Conservation (phyloP, 768 basidiomycete genomes). For the Megacollybia marginata region DNA sequence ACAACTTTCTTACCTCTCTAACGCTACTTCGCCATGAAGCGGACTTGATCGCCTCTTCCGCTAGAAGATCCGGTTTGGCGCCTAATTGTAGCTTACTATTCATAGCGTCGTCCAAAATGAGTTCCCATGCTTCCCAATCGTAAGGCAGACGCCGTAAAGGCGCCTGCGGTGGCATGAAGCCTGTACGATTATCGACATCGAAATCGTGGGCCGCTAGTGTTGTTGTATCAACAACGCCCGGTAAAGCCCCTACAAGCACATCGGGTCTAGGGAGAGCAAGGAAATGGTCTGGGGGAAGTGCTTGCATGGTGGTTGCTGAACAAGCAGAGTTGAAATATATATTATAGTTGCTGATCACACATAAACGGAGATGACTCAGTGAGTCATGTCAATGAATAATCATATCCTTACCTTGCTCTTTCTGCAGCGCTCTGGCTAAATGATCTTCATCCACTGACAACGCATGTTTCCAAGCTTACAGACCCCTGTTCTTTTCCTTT, state of each 20-base stretch:
- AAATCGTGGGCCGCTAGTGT: conserved; percentile 82
- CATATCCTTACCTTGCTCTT: too few relatives aligned
- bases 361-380: too few relatives aligned
- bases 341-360: too few relatives aligned
- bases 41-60: conserved; percentile 31
- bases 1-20: conserved; percentile 31
- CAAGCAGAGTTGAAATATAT: too few relatives aligned
- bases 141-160: conserved; percentile 57
- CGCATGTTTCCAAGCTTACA: too few relatives aligned
- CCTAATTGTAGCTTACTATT: conserved; percentile 48
- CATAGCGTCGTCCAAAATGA: conserved; percentile 42
- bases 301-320: background rate
- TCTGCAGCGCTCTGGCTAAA: too few relatives aligned
- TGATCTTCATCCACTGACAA: too few relatives aligned
- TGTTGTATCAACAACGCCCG: conserved; percentile 36
- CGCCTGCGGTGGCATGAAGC: conserved; percentile 82
- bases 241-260: conserved; percentile 13
- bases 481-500: too few relatives aligned
- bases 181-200: conserved; percentile 86
- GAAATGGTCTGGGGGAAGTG: conserved; percentile 22
- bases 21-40: conserved; percentile 48
- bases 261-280: conserved; percentile 27
- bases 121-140: conserved; percentile 72
- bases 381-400: too few relatives aligned
- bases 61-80: conserved; percentile 35